Base-by-base conservation (phyloP, 441 rosid genomes). In the Adansonia gregorii region DNA sequence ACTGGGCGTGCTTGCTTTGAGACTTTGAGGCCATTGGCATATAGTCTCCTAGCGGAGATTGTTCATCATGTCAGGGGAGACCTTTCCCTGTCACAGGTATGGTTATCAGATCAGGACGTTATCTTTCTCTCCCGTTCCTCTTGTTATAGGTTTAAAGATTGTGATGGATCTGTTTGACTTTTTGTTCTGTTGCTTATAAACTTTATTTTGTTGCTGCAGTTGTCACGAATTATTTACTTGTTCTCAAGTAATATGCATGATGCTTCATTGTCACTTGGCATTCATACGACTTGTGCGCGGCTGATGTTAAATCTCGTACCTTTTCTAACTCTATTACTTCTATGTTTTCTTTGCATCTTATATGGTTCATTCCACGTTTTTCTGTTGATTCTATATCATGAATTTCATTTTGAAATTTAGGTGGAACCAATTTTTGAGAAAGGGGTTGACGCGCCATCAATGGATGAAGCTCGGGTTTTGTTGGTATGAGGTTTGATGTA, bases 231-330 rank as follows among this genome's bases (percentile, higher is more conserved):
- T 80, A 93, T 96, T 77, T 96, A 96, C 88, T 85, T 96, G 81
- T 96, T 94, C 86, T 96, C 98, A 60, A 93, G 94, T 80, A 96
- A 94, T 84, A 94, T 96, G 98, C 99, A 96, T 61, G 99, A 96
- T 88, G 96, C 98, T 66, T 90, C 97, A 20, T 88, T 96, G 82
- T 91, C 98, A 56, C 91, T 93, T 73, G 90, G 93, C 86, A 94
- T 96, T 81, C 99, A 96, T 82, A 94, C 97, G 3, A 96, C 99
- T 54, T 92, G 98, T 82, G 99, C 98, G 59, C 95, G 98, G 69
- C 82, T 96, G 88, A 96, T 96, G 97, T 84, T 94, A 88, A 96
- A 96, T 90, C 94, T 96, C 97, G 99, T 96, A 64, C 71, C 54
- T 80, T 27, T 81, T 63, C 80, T 0, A 22, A 66, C 51, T 43